A percentile compares a stretch with the other conserved stretches of the same genome.
phyloP scores from a whole-genome alignment of 202 grass and related monocot species.

The Brachypodium distachyon region DNA sequence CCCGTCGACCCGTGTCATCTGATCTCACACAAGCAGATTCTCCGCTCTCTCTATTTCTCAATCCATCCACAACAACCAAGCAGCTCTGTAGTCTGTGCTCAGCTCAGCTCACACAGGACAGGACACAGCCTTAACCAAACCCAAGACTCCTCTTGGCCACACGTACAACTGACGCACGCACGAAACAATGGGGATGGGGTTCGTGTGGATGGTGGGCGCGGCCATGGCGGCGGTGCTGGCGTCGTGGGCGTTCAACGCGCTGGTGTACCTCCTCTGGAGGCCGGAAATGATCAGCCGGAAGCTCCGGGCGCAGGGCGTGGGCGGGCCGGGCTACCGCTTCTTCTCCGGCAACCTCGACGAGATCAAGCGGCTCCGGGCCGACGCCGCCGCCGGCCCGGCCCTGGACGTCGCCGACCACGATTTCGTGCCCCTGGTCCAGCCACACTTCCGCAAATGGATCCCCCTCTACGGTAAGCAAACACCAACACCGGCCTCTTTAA shows the following conservation, averaged over 20 bases:
- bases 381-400: background rate
- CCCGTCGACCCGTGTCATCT: no score
- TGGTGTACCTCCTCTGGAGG: slow-evolving; percentile 33
- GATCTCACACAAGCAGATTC: no score
- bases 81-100: no score
- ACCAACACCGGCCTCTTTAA: no score
- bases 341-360: slow-evolving; percentile 37
- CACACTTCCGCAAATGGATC: slow-evolving; percentile 8
- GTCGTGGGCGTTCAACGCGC: background rate
- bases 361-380: slow-evolving; percentile 24
- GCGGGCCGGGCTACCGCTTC: slow-evolving; percentile 23
- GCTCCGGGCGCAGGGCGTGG: slow-evolving; percentile 37
- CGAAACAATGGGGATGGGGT: background rate
- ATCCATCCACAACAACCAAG: no score
- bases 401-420: background rate
- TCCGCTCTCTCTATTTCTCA: no score
- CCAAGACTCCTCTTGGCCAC: background rate
- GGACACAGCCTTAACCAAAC: background rate
- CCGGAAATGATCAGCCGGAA: slow-evolving; percentile 17
- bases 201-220: background rate
- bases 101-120: no score
- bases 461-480: background rate
- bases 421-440: background rate
- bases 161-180: background rate
- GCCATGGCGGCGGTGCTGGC: slow-evolving; percentile 11